phyloP scores from a whole-genome alignment of 2,329 filamentous ascomycete species.

The Neofusicoccum kwambonambiense region DNA sequence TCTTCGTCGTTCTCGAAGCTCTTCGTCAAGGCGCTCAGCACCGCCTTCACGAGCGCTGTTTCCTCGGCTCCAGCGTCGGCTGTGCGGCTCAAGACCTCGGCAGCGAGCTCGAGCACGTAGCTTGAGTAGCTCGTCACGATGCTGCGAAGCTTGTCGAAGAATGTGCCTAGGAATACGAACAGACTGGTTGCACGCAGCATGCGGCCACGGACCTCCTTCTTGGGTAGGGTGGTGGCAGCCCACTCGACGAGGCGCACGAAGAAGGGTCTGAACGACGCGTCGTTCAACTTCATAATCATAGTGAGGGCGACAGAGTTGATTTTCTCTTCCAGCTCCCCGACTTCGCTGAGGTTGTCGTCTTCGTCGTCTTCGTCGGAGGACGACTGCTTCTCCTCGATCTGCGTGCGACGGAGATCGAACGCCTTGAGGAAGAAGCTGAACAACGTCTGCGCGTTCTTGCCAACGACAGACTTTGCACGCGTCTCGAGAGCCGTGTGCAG shows the following conservation, averaged over 20 bases:
- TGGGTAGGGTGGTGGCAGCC: conserved; percentile 61
- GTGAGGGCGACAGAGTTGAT: conserved; percentile 73
- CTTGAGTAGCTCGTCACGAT: conserved; percentile 91
- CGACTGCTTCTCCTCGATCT: conserved; percentile 28
- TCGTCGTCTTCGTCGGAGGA: conserved; percentile 38
- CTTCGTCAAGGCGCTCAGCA: conserved; percentile 69
- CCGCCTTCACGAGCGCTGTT: conserved; percentile 61
- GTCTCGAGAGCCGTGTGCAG: conserved; percentile 71
- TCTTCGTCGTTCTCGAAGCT: conserved; percentile 89
- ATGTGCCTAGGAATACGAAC: conserved; percentile 74
- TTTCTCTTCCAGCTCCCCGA: conserved; percentile 61
- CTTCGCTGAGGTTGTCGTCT: conserved; percentile 48
- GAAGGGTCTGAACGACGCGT: conserved; percentile 86
- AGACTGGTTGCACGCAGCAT: conserved; percentile 69
- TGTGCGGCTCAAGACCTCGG: conserved; percentile 55
- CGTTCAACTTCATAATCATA: conserved; percentile 96
- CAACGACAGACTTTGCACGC: conserved; percentile 74
- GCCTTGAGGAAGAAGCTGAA: conserved; percentile 58
- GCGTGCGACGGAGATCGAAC: conserved; percentile 64
- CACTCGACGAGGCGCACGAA: conserved; percentile 86
- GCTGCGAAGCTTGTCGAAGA: conserved; percentile 85
- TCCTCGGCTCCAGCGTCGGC: conserved; percentile 25
- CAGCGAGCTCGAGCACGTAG: conserved; percentile 76
- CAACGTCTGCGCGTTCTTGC: conserved; percentile 70
- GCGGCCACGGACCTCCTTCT: conserved; percentile 60